These are phyloP conservation scores for Penicillium frequentans DNA, from an alignment of 2,329 filamentous ascomycete genomes.

Conservation along the genomic window DNA sequence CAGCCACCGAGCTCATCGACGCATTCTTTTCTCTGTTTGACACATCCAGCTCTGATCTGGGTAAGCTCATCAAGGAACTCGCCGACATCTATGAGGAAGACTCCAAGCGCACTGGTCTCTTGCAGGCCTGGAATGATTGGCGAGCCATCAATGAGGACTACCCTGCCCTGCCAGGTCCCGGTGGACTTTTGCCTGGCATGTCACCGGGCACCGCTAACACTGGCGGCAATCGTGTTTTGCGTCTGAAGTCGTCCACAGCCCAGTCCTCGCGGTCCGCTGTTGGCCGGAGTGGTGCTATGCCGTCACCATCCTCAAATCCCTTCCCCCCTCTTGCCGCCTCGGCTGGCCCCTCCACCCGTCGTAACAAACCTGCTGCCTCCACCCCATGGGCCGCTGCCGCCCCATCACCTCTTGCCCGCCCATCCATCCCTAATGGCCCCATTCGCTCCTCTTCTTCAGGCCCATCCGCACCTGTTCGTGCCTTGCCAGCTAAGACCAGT, in stretches of 20 bases:
- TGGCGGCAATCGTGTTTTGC: conserved; percentile 59
- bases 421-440: conserved; percentile 23
- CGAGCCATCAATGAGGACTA: conserved; percentile 95
- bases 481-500: conserved; percentile 22
- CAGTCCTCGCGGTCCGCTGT: conserved; percentile 64
- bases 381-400: conserved; percentile 27
- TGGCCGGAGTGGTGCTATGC: conserved; percentile 57
- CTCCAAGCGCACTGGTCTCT: conserved; percentile 68
- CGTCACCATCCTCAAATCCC: conserved; percentile 43
- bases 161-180: conserved; percentile 76
- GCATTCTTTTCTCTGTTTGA: conserved; percentile 86
- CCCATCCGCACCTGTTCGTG: conserved; percentile 22
- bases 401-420: conserved; percentile 22
- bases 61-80: conserved; percentile 86
- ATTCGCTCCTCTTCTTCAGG: conserved; percentile 29
- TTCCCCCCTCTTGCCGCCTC: conserved; percentile 47
- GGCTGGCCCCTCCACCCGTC: conserved; percentile 20
- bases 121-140: conserved; percentile 92
- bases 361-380: conserved; percentile 19
- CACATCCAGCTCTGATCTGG: conserved; percentile 74
- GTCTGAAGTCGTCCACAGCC: conserved; percentile 67
- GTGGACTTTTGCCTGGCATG: conserved; percentile 63
- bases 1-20: conserved; percentile 77
- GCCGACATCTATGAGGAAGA: conserved; percentile 90
- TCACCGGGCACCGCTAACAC: conserved; percentile 50